Base-by-base conservation (phyloP, 129 eudicot genomes). In the Flaveria ramosissima region DNA sequence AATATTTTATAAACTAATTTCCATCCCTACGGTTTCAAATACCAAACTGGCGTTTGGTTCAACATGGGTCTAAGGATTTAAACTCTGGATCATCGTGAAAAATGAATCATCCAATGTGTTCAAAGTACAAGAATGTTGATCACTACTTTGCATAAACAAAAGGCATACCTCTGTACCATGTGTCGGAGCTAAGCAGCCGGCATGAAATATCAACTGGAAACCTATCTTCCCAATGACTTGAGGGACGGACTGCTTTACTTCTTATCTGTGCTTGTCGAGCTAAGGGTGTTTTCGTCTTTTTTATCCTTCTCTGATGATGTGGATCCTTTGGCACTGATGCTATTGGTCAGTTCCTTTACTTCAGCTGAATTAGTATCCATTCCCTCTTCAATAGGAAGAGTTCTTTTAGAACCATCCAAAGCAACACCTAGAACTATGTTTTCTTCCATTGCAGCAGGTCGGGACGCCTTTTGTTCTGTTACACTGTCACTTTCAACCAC, bases 381-480 rank as follows among this genome's bases (percentile, higher is more conserved):
- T 61, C 72, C 95, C 47, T 90, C 97, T 71, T 93, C 98, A 75
- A 93, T 93, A 17, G 97, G 97, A 62, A 93, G 92, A 26, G 97
- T 94, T 79, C 97, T 89, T 78, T 87, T 94, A 15, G 97, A 91
- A 10, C 98, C 98, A 77, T 90, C 97, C 72, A 93, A 81, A 46
- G 98, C 98, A 77, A 93, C 98, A 60, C 96, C 98, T 26, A 93
- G 91, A 53, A 93, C 89, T 32, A 93, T 88, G 71, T 90, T 93
- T 76, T 93, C 98, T 82, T 90, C 97, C 80, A 89, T 32, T 13
- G 86, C 74, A 46, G 85, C 72, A 23, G 88, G 20, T 41, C 84
- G 88, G 16, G 91, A 52, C 52, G 43, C 26, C 27, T 88, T 80
- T 45, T 81, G 78, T 24, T 83, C 83, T 20, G 84, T 15, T 27